phyloP scores from a whole-genome alignment of 768 basidiomycete genomes.

The Pholiota conissans region DNA sequence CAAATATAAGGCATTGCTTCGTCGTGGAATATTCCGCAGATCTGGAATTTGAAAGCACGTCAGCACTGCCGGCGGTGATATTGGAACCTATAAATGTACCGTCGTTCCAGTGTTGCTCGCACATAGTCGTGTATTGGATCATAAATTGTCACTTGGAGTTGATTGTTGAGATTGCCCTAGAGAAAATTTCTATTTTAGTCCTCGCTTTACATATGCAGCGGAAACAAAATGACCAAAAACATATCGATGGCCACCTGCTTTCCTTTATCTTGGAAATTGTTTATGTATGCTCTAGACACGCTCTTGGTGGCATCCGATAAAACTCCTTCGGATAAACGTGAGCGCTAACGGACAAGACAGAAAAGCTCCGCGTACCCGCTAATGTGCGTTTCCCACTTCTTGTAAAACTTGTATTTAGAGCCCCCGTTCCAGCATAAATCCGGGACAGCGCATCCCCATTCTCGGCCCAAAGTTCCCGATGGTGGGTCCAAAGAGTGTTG shows the following conservation, averaged over 20 bases:
- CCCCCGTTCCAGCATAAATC: constrained; percentile 93
- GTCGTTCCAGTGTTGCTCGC: constrained; percentile 62
- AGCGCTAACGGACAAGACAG: constrained; percentile 4
- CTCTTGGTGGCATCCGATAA: constrained; percentile 97
- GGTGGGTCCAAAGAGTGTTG: constrained; percentile 75
- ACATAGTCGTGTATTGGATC: constrained; percentile 94
- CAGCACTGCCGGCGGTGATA: constrained; percentile 14
- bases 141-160: constrained; percentile 86
- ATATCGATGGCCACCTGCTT: constrained; percentile 96
- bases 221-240: constrained; percentile 67
- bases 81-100: constrained; percentile 39
- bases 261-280: constrained; percentile 94
- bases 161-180: constrained; percentile 92
- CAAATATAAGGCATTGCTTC: constrained; percentile 71
- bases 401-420: constrained; percentile 95
- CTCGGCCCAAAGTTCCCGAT: constrained; percentile 96
- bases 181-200: constrained; percentile 2
- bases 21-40: constrained; percentile 82
- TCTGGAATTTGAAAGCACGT: constrained; percentile 42
- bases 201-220: neutral
- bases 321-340: constrained; percentile 52
- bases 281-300: constrained; percentile 93
- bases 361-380: constrained; percentile 52
- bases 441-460: constrained; percentile 91
- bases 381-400: constrained; percentile 92